These are phyloP conservation scores for Elasticomyces elasticus DNA, from an alignment of 495 filamentous ascomycete genomes.

Conservation along the genomic window DNA sequence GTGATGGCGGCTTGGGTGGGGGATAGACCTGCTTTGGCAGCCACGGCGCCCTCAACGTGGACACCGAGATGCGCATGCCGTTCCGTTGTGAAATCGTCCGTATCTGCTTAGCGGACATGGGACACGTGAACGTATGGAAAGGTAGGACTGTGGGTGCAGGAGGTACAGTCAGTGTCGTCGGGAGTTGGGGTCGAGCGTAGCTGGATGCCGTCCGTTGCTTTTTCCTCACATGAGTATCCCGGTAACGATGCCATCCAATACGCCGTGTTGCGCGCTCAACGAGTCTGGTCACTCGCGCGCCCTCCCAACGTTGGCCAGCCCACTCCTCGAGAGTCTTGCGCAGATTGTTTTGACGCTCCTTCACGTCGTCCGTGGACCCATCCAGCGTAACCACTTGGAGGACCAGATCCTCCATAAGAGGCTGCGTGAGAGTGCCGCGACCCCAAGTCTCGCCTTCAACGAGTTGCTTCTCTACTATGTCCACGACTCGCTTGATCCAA, in stretches of 20 bases:
- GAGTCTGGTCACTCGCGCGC: conserved; percentile 72
- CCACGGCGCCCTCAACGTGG: conserved; percentile 78
- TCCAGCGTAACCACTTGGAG: conserved; percentile 36
- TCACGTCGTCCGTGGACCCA: conserved; percentile 28
- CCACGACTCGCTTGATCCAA: conserved; percentile 91
- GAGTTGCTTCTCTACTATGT: conserved; percentile 87
- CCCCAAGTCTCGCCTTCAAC: conserved; percentile 84
- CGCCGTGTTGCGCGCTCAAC: conserved; percentile 73
- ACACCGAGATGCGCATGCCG: conserved; percentile 82
- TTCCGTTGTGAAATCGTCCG: conserved; percentile 94
- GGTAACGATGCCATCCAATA: conserved; percentile 79
- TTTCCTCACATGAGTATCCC: conserved; percentile 61
- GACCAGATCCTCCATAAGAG: conserved; percentile 42
- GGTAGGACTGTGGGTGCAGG: conserved; percentile 90
- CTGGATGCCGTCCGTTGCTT: conserved; percentile 45
- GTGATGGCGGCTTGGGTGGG: conserved; percentile 71
- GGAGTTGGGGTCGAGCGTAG: conserved; percentile 69
- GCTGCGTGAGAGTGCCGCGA: conserved; percentile 54
- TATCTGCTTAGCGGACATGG: conserved; percentile 85
- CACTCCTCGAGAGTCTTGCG: conserved; percentile 50
- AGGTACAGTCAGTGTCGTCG: conserved; percentile 64
- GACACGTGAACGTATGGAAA: conserved; percentile 98
- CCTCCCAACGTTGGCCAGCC: conserved; percentile 75
- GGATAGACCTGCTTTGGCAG: conserved; percentile 69
- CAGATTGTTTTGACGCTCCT: conserved; percentile 35